Base-by-base conservation (phyloP, 768 basidiomycete species). In the Trametes punicea region DNA sequence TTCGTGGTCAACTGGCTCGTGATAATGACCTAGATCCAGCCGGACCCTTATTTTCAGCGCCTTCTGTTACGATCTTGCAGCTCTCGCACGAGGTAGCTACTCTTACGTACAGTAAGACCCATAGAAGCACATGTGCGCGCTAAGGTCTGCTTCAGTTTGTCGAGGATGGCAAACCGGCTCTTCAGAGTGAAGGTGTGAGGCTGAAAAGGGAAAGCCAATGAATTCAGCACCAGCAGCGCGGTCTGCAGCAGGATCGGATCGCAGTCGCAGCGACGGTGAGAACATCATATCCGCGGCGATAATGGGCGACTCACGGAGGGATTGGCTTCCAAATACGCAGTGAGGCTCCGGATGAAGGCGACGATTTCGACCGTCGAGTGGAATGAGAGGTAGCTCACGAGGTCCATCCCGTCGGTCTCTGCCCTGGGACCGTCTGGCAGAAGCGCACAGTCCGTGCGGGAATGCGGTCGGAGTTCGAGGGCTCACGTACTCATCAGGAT, bases 1-100 rank as follows among this genome's bases (percentile, higher is more conserved):
- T 85, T 90, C 0, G 84, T 89, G 13, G 84, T 77, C 60, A 90
- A 73, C 65, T 90, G 87, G 21, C 83, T 83, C 2, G 86, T 88
- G 30, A 78, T 73, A 42, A 88, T 74, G 42, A 81, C 70, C 81
- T 82, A 45, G 41, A 53, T 41, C 57, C 34, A 46, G 52, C 15
- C 26, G 44, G 39, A 48, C 48, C 48, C 46, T 51, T 39, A 56
- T 46, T 55, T 60, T 52, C 42, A 45, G 52, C 58, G 23, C 49
- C 45, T 60, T 51, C 53, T 56, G 54, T 52, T 60, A 55, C 53
- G 53, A 60, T 60, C 53, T 46, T 50, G 59, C 44, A 34, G 34
- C 38, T 60, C 36, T 51, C 42, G 61, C 57, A 51, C 29, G 31
- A 26, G 41, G 44, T 51, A 16, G 42, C 41, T 33, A 48, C 46